Percentiles rank a stretch among this genome's conserved stretches.
phyloP scores from a whole-genome alignment of 2,329 filamentous ascomycete genomes.

The Chalara sp. region DNA sequence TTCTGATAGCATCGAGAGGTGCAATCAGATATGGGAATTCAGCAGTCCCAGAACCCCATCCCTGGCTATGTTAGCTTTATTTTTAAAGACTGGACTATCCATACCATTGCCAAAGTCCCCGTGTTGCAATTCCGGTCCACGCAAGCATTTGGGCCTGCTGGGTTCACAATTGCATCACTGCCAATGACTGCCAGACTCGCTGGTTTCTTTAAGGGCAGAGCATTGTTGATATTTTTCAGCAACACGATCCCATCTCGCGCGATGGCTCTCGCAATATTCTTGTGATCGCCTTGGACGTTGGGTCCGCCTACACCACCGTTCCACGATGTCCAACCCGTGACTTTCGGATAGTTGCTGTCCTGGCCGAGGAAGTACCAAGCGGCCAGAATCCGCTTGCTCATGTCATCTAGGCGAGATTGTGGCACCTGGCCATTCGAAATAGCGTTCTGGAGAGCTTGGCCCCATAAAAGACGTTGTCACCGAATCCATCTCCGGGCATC shows the following conservation, averaged over 20 bases:
- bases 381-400: slow-evolving; percentile 57
- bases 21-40: slow-evolving; percentile 37
- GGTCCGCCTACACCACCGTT: slow-evolving; percentile 20
- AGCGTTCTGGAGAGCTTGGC: slow-evolving; percentile 43
- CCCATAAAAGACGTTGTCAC: slow-evolving; percentile 47
- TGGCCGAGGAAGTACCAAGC: slow-evolving; percentile 54
- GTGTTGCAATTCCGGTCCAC: slow-evolving; percentile 52
- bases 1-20: slow-evolving; percentile 53
- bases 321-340: slow-evolving; percentile 40
- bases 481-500: slow-evolving; percentile 65
- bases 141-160: slow-evolving; percentile 57
- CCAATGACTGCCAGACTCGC: slow-evolving; percentile 54
- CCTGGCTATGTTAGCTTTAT: slow-evolving; percentile 26
- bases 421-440: slow-evolving; percentile 50
- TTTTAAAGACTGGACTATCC: background rate
- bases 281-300: slow-evolving; percentile 52
- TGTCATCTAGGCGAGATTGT: slow-evolving; percentile 57
- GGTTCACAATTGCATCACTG: slow-evolving; percentile 53
- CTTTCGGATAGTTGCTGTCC: slow-evolving; percentile 37
- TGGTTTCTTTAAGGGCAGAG: slow-evolving; percentile 50
- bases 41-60: slow-evolving; percentile 68
- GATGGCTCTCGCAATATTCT: slow-evolving; percentile 51
- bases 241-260: slow-evolving; percentile 54
- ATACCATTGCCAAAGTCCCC: slow-evolving; percentile 59
- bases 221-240: slow-evolving; percentile 55